phyloP scores from a whole-genome alignment of 805 yeast species.

The Suhomyces faveliae region DNA sequence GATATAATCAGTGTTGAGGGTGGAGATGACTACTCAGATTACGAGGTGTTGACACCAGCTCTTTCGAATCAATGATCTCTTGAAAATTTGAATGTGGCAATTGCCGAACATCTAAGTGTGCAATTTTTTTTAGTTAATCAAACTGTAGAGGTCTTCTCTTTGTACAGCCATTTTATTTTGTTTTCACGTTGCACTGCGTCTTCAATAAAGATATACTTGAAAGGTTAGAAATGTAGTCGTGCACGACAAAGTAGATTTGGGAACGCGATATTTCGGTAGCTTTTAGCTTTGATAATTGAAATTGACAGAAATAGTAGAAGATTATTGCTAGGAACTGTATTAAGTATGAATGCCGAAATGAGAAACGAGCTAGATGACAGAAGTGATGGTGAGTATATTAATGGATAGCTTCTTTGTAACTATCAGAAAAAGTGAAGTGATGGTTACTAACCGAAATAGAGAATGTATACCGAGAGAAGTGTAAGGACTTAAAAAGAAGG shows the following conservation, averaged over 20 bases:
- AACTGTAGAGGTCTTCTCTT: background rate
- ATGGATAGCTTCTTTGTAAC: background rate
- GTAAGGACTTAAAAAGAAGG: constrained; percentile 67
- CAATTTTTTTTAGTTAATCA: background rate
- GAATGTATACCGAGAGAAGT: constrained; percentile 56
- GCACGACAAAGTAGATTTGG: constrained; percentile 2
- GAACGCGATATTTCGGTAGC: background rate
- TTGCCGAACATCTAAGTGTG: background rate
- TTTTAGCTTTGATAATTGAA: background rate
- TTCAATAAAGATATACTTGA: background rate
- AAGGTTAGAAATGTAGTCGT: background rate
- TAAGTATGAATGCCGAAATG: background rate
- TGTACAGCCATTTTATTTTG: background rate
- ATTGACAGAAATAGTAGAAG: background rate
- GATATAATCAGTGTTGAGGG: constrained; percentile 35
- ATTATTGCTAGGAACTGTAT: background rate
- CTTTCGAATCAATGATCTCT: background rate
- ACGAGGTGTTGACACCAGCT: constrained; percentile 28
- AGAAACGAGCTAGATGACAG: background rate
- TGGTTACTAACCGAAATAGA: constrained; percentile 18
- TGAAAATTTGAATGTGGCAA: background rate
- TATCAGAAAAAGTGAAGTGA: background rate
- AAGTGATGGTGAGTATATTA: background rate
- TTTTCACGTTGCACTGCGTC: background rate
- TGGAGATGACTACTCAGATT: constrained; percentile 32